Evolutionary conservation across 2,329 filamentous ascomycete genomes (phyloP).

Genomic region (Aspergillus piperis): DNA sequence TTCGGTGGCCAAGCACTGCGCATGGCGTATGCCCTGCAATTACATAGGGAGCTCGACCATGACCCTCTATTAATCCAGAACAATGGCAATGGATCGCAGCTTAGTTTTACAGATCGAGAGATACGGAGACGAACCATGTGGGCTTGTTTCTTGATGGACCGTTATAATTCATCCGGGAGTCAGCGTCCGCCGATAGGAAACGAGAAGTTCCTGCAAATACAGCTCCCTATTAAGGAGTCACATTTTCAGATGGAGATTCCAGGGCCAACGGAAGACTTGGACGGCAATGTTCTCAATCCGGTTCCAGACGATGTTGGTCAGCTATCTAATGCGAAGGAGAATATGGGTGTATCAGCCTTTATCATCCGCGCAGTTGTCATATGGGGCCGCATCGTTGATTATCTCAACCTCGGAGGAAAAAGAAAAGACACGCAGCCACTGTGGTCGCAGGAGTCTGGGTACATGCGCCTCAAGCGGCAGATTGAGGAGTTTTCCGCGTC

Average conservation of each 20-base stretch:
- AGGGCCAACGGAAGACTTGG: constrained; percentile 79
- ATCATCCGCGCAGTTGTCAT: constrained; percentile 81
- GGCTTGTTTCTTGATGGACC: constrained; percentile 96
- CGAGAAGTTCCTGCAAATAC: constrained; percentile 85
- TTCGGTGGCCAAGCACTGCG: constrained; percentile 91
- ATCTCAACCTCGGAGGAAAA: constrained; percentile 86
- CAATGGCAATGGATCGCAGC: constrained; percentile 57
- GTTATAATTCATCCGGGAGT: constrained; percentile 93
- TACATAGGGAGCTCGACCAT: constrained; percentile 87
- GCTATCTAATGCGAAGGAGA: constrained; percentile 67
- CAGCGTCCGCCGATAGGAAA: constrained; percentile 89
- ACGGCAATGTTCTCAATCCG: constrained; percentile 67
- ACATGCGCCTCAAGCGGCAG: constrained; percentile 68
- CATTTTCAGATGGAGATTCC: constrained; percentile 90
- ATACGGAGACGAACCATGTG: constrained; percentile 95
- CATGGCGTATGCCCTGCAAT: constrained; percentile 93
- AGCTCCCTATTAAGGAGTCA: constrained; percentile 85
- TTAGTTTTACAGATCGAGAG: constrained; percentile 90
- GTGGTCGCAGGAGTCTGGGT: constrained; percentile 80
- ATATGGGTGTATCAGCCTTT: constrained; percentile 94
- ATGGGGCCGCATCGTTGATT: constrained; percentile 87
- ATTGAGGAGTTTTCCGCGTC: constrained; percentile 68
- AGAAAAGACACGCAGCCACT: constrained; percentile 74
- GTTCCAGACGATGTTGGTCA: constrained; percentile 65
- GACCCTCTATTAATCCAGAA: constrained; percentile 69